A percentile compares a stretch with the other conserved stretches of the same genome.
phyloP scores from a whole-genome alignment of 2,329 filamentous ascomycete genomes.

The Plenodomus tracheiphilus region DNA sequence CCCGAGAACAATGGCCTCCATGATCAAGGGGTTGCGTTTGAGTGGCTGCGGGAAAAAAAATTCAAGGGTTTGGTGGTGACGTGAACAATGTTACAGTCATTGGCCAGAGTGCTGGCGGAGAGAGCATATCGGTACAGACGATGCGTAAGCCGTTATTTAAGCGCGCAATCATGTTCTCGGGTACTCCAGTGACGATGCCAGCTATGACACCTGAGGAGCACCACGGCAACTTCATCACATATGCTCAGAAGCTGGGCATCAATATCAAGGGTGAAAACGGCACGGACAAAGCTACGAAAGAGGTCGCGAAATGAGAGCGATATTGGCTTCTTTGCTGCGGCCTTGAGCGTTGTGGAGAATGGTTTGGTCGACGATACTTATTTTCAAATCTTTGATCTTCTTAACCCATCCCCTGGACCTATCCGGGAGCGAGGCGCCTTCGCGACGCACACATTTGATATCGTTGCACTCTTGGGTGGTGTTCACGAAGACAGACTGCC shows the following conservation, averaged over 20 bases:
- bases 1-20: conserved; percentile 33
- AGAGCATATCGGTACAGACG: conserved; percentile 14
- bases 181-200: conserved; percentile 20
- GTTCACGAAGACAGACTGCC: conserved; percentile 14
- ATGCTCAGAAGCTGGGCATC: conserved; percentile 9
- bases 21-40: conserved; percentile 41
- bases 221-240: conserved; percentile 10
- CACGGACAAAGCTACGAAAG: conserved; percentile 2
- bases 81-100: conserved; percentile 5
- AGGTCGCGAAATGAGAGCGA: conserved; percentile 23
- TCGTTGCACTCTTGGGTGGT: conserved; percentile 17
- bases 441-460: conserved; percentile 23
- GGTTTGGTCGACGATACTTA: conserved; percentile 14
- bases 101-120: conserved; percentile 39
- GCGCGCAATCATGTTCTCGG: conserved; percentile 16
- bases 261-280: neutral
- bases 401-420: conserved; percentile 16
- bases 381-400: conserved; percentile 21
- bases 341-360: conserved; percentile 7
- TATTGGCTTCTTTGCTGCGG: conserved; percentile 22
- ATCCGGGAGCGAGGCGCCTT: conserved; percentile 12
- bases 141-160: conserved; percentile 16
- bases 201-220: conserved; percentile 14
- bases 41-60: conserved; percentile 43
- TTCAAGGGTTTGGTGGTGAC: conserved; percentile 43